Percentiles rank a stretch among this genome's conserved stretches.
Conservation (phyloP, 768 basidiomycete species). For the Coprinopsis strossmayeri region DNA sequence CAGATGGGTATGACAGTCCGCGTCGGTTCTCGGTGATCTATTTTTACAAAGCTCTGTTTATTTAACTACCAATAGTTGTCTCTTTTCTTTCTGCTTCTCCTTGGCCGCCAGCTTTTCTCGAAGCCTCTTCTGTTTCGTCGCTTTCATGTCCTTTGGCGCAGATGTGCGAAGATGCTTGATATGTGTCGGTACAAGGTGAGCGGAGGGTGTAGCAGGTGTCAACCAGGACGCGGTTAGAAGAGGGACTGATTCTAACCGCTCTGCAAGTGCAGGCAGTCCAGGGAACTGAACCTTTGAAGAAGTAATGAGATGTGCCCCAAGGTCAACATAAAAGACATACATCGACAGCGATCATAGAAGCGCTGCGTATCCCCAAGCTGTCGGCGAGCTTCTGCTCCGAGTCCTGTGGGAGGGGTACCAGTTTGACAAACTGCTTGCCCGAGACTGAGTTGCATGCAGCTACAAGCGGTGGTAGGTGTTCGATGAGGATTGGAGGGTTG, state of each 20-base stretch:
- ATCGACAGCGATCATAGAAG: conserved; percentile 59
- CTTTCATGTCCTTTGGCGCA: conserved; percentile 74
- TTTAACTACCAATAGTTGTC: too few relatives aligned
- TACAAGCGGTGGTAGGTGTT: conserved; percentile 71
- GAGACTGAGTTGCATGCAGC: conserved; percentile 64
- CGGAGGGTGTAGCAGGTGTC: conserved; percentile 17
- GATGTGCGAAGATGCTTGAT: conserved; percentile 78
- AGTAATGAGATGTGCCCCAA: too few relatives aligned
- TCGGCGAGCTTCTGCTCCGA: conserved; percentile 58
- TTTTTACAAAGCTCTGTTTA: too few relatives aligned
- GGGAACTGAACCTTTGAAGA: conserved; percentile 24
- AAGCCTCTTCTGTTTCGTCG: conserved; percentile 51
- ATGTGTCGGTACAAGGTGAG: conserved; percentile 56
- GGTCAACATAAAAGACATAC: conserved; percentile 27
- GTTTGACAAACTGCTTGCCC: conserved; percentile 33
- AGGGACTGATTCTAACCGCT: conserved; percentile 44
- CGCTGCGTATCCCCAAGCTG: conserved; percentile 58
- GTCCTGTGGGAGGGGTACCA: conserved; percentile 61
- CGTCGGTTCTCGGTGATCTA: too few relatives aligned
- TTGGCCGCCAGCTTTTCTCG: conserved; percentile 46
- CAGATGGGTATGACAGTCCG: too few relatives aligned
- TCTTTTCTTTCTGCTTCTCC: conserved; percentile 18
- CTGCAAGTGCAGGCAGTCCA: conserved; percentile 29
- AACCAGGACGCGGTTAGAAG: conserved; percentile 63
- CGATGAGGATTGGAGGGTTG: conserved; percentile 63